phyloP scores from a whole-genome alignment of 164 flowering plant genomes.

The Nymphaea thermarum region DNA sequence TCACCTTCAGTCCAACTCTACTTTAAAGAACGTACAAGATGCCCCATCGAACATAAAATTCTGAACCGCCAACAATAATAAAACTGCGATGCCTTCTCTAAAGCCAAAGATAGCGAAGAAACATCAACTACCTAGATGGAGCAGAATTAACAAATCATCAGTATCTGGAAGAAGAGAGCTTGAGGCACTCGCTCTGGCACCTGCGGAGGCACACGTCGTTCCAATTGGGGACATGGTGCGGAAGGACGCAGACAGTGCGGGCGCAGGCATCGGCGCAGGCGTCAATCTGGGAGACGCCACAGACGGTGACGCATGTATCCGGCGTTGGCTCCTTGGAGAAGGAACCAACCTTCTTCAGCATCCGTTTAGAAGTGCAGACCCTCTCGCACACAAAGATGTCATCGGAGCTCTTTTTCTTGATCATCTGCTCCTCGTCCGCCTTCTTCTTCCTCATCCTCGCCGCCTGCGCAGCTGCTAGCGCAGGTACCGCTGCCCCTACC shows the following conservation, averaged over 20 bases:
- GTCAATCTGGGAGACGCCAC: conserved; percentile 83
- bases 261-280: conserved; percentile 94
- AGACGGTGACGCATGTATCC: conserved; percentile 74
- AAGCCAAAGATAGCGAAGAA: neutral
- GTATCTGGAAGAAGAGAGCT: conserved; percentile 28
- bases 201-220: conserved; percentile 67
- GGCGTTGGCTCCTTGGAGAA: conserved; percentile 86
- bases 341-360: conserved; percentile 77
- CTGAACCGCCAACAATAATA: neutral
- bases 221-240: conserved; percentile 82
- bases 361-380: conserved; percentile 82
- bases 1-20: no score
- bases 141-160: neutral
- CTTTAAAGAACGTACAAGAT: no score
- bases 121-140: neutral
- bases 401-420: conserved; percentile 68
- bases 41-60: neutral
- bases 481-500: conserved; percentile 52
- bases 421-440: conserved; percentile 49
- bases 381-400: conserved; percentile 91
- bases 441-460: conserved; percentile 39
- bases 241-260: conserved; percentile 78
- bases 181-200: conserved; percentile 80
- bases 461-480: conserved; percentile 59
- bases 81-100: neutral